Conservation (phyloP, 176 grass and related monocot species). For the Areca catechu region DNA sequence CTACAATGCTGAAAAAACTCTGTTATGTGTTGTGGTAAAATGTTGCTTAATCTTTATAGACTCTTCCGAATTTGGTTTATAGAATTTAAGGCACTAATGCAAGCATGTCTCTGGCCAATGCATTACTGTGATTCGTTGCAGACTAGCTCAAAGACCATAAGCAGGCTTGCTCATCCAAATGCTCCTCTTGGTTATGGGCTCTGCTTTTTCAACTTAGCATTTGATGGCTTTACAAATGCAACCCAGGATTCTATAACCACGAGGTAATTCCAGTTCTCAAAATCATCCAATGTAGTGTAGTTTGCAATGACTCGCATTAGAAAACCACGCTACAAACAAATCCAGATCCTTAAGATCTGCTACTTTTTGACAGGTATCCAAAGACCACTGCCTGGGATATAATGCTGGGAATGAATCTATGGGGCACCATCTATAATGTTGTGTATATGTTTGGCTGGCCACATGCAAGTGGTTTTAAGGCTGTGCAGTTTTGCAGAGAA, state of each 20-base stretch:
- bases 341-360: too few species aligned
- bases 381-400: conserved; percentile 96
- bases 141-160: conserved; percentile 98
- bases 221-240: conserved; percentile 96
- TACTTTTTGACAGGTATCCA: conserved; percentile 45
- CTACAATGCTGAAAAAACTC: too few species aligned
- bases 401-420: conserved; percentile 99
- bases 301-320: too few species aligned
- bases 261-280: conserved; percentile 31
- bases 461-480: conserved; percentile 72
- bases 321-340: too few species aligned
- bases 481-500: conserved; percentile 60
- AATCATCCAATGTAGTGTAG: too few species aligned
- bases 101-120: too few species aligned
- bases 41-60: too few species aligned
- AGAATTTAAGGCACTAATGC: too few species aligned
- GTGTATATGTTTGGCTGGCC: conserved; percentile 89
- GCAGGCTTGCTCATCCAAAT: conserved; percentile 96
- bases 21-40: too few species aligned
- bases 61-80: too few species aligned
- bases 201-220: conserved; percentile 98
- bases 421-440: conserved; percentile 86
- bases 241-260: conserved; percentile 97
- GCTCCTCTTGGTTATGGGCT: conserved; percentile 79
- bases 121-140: conserved; percentile 14